Evolutionary conservation across 1,139 yeast genomes (phyloP).

Genomic region (Suhomyces bokatorum): DNA sequence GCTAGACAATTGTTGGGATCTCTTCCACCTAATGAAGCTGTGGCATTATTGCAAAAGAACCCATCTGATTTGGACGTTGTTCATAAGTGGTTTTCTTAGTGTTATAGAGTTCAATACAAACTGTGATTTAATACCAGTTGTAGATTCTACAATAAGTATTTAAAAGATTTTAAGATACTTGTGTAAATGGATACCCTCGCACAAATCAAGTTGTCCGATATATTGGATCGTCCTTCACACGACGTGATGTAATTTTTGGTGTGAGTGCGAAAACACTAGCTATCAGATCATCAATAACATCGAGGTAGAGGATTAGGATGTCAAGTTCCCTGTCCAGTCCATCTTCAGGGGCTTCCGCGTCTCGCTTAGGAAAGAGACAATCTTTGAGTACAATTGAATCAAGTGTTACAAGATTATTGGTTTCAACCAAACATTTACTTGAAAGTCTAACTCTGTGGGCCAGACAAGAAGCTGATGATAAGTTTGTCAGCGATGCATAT

Average conservation of each 20-base stretch:
- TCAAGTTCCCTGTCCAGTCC: conserved; percentile 11
- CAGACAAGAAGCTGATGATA: conserved; percentile 70
- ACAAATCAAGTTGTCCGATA: too few relatives aligned
- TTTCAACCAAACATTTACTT: conserved; percentile 83
- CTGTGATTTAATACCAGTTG: neutral
- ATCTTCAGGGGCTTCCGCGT: conserved; percentile 4
- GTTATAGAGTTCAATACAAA: neutral
- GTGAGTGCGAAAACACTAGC: neutral
- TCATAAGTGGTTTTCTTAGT: conserved; percentile 57
- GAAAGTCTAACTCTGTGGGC: conserved; percentile 94
- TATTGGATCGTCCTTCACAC: neutral
- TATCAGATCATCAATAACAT: conserved; percentile 1
- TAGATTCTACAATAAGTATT: too few relatives aligned
- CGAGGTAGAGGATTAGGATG: conserved; percentile 2
- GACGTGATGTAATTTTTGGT: neutral
- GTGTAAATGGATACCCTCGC: too few relatives aligned
- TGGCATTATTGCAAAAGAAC: conserved; percentile 61
- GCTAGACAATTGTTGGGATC: conserved; percentile 52
- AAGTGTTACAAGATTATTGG: conserved; percentile 77
- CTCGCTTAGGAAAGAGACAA: conserved; percentile 24
- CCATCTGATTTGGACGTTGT: conserved; percentile 63
- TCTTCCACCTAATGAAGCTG: conserved; percentile 63
- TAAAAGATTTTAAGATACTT: too few relatives aligned
- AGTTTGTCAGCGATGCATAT: conserved; percentile 86
- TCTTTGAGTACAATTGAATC: conserved; percentile 72